Evolutionary conservation across 441 rosid species (phyloP).

Genomic region (Corymbia calophylla): DNA sequence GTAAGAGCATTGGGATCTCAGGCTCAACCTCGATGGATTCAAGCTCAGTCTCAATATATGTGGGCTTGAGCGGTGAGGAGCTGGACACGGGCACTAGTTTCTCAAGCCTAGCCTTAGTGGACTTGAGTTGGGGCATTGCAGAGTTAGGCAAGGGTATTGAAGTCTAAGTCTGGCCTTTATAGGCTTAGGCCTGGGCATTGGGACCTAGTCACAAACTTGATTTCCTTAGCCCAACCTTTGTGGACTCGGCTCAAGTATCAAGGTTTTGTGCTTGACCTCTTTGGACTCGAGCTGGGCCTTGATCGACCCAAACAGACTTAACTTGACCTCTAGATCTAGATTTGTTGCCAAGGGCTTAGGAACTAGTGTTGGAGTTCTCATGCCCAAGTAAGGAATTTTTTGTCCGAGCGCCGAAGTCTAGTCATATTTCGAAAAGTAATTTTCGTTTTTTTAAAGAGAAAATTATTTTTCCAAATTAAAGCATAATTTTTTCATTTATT

Average conservation of each 20-base stretch:
- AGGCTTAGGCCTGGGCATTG: background rate
- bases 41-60: no score
- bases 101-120: no score
- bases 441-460: background rate
- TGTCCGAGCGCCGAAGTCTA: fast-evolving
- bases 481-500: background rate
- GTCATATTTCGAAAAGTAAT: background rate
- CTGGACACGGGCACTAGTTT: no score
- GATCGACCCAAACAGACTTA: background rate
- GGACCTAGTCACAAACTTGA: no score
- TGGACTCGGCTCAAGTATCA: fast-evolving
- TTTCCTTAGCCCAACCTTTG: background rate
- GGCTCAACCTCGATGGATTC: no score
- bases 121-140: no score
- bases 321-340: no score
- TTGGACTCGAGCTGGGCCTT: background rate
- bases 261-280: fast-evolving
- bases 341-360: background rate
- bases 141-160: no score
- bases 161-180: no score
- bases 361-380: background rate
- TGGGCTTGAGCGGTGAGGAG: no score
- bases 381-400: background rate
- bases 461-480: no score
- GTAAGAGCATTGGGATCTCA: no score